These are phyloP conservation scores for Hysterium pulicare DNA, from an alignment of 2,329 filamentous ascomycete species.

Conservation along the genomic window DNA sequence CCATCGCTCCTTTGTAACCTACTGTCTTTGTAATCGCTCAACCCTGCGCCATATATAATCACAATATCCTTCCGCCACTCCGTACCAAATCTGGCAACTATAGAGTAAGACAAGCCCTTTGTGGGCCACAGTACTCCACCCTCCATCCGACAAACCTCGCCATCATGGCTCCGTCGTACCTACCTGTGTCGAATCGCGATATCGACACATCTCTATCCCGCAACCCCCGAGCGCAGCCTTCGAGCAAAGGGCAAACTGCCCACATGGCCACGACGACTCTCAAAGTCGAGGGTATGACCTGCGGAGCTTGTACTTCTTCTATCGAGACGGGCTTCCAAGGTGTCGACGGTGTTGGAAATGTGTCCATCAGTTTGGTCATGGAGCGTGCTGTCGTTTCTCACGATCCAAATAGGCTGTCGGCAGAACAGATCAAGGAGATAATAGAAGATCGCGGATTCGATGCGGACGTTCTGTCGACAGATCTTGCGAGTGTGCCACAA, in stretches of 20 bases:
- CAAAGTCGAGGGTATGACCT: slow-evolving; percentile 81
- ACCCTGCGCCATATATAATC: too few relatives aligned
- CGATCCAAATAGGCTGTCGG: slow-evolving; percentile 68
- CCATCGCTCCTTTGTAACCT: too few relatives aligned
- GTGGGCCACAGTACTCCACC: too few relatives aligned
- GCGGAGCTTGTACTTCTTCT: slow-evolving; percentile 92
- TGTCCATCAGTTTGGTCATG: slow-evolving; percentile 92
- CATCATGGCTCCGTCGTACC: slow-evolving; percentile 26
- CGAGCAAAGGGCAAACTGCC: slow-evolving; percentile 37
- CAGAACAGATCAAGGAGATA: slow-evolving; percentile 74
- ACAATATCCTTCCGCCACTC: too few relatives aligned
- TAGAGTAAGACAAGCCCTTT: too few relatives aligned
- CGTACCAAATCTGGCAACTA: too few relatives aligned
- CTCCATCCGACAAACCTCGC: too few relatives aligned
- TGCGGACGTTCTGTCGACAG: slow-evolving; percentile 79
- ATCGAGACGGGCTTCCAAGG: slow-evolving; percentile 87
- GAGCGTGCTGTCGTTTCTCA: slow-evolving; percentile 94
- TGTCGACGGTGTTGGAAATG: slow-evolving; percentile 75
- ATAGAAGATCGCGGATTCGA: slow-evolving; percentile 94
- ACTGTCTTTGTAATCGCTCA: too few relatives aligned
- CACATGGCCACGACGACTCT: slow-evolving; percentile 84
- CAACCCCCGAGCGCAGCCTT: slow-evolving; percentile 8
- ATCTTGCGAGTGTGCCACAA: slow-evolving; percentile 59
- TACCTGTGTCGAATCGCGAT: slow-evolving; percentile 14
- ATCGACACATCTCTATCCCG: slow-evolving; percentile 4